Base-by-base conservation (phyloP, 306 rosid species). In the Quercus wislizeni region DNA sequence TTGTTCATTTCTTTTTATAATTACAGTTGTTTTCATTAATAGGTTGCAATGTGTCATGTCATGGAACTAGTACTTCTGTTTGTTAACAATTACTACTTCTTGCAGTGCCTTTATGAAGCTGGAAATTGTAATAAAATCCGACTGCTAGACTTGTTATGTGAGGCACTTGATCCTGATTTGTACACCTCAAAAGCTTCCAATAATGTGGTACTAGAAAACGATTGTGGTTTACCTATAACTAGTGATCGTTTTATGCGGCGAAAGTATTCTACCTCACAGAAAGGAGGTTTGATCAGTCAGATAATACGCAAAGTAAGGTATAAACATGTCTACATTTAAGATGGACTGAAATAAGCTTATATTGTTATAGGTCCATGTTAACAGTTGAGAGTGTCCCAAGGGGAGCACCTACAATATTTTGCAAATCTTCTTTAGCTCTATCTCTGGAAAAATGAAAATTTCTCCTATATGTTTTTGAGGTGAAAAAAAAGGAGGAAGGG, bases 61-160 rank as follows among this genome's bases (percentile, higher is more conserved):
- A 75, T 75, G 74, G 61, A 74, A 76, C 55, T 54, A 65, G 63
- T 38, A 43, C 74, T 79, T 78, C 62, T 79, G 67, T 76, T 75
- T 71, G 73, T 74, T 81, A 67, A 59, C 57, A 49, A 41, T 67
- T n/a, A 38, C 79, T 74, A 62, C 41, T 61, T 80, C 30, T 74
- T 80, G 76, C 92, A 95, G 99, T 95, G 99, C 88, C 91, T 95
- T 59, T 86, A 84, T 74, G 94, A 92, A 87, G 98, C 92, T 56
- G 97, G 93, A 84, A 95, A 91, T 81, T 83, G 80, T 70, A 75
- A 81, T 75, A 88, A 83, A 78, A 82, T 88, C 63, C 90, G 17
- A 63, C 80, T 95, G 78, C 85, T 95, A 69, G 99, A 95, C 86
- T 82, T 95, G 85, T 90, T 84, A 74, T 90, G 95, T 74, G 98